These are phyloP conservation scores for Plasmopara halstedii DNA, from an alignment of 352 stramenopile genomes.

Conservation along the genomic window DNA sequence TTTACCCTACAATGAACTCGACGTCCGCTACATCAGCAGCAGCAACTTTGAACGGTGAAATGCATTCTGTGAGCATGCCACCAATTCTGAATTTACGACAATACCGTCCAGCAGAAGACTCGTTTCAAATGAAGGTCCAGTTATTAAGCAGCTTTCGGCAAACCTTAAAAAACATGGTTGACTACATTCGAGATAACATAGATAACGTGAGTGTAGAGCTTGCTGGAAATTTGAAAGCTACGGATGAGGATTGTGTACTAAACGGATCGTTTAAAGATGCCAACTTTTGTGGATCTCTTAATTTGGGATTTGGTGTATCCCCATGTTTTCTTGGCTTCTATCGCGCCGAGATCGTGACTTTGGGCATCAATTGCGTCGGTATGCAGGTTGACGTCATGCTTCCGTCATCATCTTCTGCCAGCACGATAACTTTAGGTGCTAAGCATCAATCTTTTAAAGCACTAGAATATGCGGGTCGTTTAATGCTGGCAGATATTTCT, in stretches of 20 bases:
- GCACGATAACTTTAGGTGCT: slow-evolving; percentile 2
- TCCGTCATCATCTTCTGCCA: slow-evolving; percentile 7
- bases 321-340: slow-evolving; percentile 54
- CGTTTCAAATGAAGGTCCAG: slow-evolving; percentile 41
- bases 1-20: slow-evolving; percentile 27
- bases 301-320: slow-evolving; percentile 36
- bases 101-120: slow-evolving; percentile 33
- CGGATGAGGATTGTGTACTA: slow-evolving; percentile 41
- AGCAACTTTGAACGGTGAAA: slow-evolving; percentile 8
- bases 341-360: slow-evolving; percentile 36
- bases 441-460: slow-evolving; percentile 14
- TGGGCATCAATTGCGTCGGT: slow-evolving; percentile 36
- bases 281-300: slow-evolving; percentile 46
- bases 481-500: slow-evolving; percentile 42
- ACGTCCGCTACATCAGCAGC: slow-evolving; percentile 17
- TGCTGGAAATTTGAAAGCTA: slow-evolving; percentile 38
- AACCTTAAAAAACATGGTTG: slow-evolving; percentile 38
- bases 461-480: slow-evolving; percentile 25
- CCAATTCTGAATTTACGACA: slow-evolving; percentile 38
- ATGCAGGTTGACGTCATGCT: slow-evolving; percentile 54
- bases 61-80: slow-evolving; percentile 10
- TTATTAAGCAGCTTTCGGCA: slow-evolving; percentile 55
- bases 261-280: slow-evolving; percentile 55
- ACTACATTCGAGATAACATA: slow-evolving; percentile 52
- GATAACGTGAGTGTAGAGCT: slow-evolving; percentile 46